Base-by-base conservation (phyloP, 768 basidiomycete genomes). In the Gymnopilus junonius region DNA sequence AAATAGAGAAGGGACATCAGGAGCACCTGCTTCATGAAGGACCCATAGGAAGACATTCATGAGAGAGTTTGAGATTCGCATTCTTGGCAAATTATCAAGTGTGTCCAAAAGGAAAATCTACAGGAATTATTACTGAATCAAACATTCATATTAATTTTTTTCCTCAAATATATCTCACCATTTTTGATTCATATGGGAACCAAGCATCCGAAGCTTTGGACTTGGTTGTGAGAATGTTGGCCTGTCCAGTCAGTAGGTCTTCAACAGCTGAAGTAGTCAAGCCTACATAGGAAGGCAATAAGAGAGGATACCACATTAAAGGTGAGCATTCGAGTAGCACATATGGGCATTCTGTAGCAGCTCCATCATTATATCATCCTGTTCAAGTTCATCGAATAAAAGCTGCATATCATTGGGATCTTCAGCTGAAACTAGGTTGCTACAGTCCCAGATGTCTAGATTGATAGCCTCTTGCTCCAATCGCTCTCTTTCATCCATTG, bases 11-110 rank as follows among this genome's bases (percentile, higher is more conserved):
- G 69, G 64, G 8, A 65, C 59, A 23, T 65, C 25, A 3, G 23
- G 57, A 25, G 55, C 61, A 8, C 66, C 62, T 15, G 34, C 27
- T 64, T 69, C 65, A 42, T 56, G 60, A 7, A 69, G 61, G 17
- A 67, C 51, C 66, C 65, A 69, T 17, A 69, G 61, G 58, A 69
- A 64, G 39, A 65, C 43, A 39, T 63, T 64, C 58, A 69, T 62
- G 7, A 62, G 62, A 12, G 46, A 54, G 12, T 61, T 62, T 29
- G 67, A 68, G 32, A 68, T 32, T 34, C 65, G 56, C 45, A 64
- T 62, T 39, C 68, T 61, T 20, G 68, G 62, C 35, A 69, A 40
- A 55, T 69, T 69, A 45, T 66, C 65, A 37, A 69, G 31, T 15
- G 43, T 65, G 46, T 69, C 64, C 6, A 69, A 61, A 15, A 67